A percentile compares a stretch with the other conserved stretches of the same genome.
Evolutionary conservation across 495 filamentous ascomycete species (phyloP).

Genomic region (Penicillium daleae): DNA sequence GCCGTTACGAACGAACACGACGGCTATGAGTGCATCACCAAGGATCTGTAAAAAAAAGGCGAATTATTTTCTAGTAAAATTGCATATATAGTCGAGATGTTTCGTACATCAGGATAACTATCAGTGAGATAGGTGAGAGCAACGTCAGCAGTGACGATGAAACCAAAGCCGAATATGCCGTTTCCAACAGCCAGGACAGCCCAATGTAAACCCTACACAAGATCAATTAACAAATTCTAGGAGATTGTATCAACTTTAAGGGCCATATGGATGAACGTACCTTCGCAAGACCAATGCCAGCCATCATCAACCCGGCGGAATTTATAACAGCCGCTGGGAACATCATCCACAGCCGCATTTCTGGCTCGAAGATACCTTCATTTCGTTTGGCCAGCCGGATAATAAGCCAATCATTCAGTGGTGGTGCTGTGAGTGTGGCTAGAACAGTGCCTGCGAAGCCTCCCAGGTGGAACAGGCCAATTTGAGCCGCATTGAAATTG

Average conservation of each 20-base stretch:
- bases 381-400: constrained; percentile 31
- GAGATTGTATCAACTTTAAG: background rate
- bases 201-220: constrained; percentile 26
- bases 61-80: background rate
- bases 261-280: constrained; percentile 1
- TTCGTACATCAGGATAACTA: constrained; percentile 27
- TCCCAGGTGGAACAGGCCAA: constrained; percentile 38
- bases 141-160: constrained; percentile 26
- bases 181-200: constrained; percentile 32
- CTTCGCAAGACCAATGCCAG: constrained; percentile 10
- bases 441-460: constrained; percentile 33
- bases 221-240: background rate
- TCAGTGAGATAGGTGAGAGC: constrained; percentile 37
- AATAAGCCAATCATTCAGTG: constrained; percentile 36
- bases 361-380: constrained; percentile 37
- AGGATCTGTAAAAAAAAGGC: constrained; percentile 18
- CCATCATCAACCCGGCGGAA: constrained; percentile 7
- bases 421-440: constrained; percentile 27
- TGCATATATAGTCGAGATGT: background rate
- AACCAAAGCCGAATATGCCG: constrained; percentile 34
- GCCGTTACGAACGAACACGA: constrained; percentile 26
- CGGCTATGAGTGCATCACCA: constrained; percentile 22
- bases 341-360: constrained; percentile 31
- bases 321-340: constrained; percentile 13
- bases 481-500: constrained; percentile 31